Conservation (phyloP, 345 rosid species). For the Arabidopsis arenosa region DNA sequence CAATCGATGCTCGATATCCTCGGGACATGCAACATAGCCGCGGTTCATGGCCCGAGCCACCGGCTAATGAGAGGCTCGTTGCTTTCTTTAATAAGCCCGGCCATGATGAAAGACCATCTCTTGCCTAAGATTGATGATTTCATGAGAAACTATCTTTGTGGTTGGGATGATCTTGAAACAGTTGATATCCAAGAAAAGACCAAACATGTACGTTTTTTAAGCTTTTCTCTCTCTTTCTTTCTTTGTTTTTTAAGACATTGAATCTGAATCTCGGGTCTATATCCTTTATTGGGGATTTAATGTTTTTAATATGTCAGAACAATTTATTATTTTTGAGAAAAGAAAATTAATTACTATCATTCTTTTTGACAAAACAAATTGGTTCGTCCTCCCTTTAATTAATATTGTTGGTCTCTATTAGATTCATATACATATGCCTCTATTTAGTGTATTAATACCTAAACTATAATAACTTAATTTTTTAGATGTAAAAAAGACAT, state of each 20-base stretch:
- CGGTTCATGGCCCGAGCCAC: constrained; percentile 89
- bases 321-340: background rate
- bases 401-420: background rate
- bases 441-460: background rate
- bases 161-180: constrained; percentile 61
- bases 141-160: constrained; percentile 77
- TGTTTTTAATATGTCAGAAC: constrained; percentile 23
- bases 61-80: constrained; percentile 89
- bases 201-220: constrained; percentile 63
- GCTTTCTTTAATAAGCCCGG: constrained; percentile 70
- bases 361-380: background rate
- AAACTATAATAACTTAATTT: too few relatives aligned
- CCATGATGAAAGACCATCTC: constrained; percentile 77
- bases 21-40: constrained; percentile 92
- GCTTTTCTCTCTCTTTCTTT: constrained; percentile 27
- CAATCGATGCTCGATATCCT: constrained; percentile 93
- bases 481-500: too few relatives aligned
- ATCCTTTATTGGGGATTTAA: constrained; percentile 21
- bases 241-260: constrained; percentile 30
- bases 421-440: background rate
- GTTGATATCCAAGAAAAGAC: constrained; percentile 84
- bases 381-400: background rate
- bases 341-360: background rate
- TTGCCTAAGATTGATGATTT: constrained; percentile 83
- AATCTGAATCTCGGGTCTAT: constrained; percentile 42